Conservation (phyloP, 148 eudicot genomes). For the Cornus suecica region DNA sequence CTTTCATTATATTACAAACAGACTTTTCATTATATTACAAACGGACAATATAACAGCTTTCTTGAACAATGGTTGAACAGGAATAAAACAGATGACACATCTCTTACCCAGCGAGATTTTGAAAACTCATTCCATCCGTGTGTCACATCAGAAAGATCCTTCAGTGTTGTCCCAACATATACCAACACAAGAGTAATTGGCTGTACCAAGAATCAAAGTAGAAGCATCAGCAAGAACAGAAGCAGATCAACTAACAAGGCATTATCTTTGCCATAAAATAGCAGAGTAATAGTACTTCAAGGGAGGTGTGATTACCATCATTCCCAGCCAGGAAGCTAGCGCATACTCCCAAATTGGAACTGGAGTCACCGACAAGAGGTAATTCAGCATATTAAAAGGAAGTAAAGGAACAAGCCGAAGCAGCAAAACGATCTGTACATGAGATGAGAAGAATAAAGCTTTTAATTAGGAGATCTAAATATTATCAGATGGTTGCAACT, state of each 20-base stretch:
- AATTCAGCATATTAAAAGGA: constrained; percentile 90
- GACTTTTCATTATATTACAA: neutral
- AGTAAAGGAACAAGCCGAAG: constrained; percentile 92
- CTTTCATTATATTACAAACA: too few species aligned
- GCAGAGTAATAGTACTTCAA: constrained; percentile 1
- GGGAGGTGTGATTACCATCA: constrained; percentile 63
- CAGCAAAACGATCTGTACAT: constrained; percentile 79
- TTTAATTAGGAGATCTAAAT: neutral
- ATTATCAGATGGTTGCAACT: neutral
- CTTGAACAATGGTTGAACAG: neutral
- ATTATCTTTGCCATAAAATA: constrained; percentile 2
- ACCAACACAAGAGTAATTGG: constrained; percentile 81
- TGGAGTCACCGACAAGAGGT: constrained; percentile 91
- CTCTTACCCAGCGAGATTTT: constrained; percentile 69
- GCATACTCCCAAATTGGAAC: constrained; percentile 73
- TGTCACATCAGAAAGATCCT: constrained; percentile 84
- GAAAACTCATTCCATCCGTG: constrained; percentile 82
- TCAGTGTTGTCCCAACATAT: constrained; percentile 79
- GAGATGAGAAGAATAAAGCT: constrained; percentile 8
- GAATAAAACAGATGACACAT: constrained; percentile 6
- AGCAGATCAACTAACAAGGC: constrained; percentile 5
- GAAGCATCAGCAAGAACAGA: constrained; percentile 1
- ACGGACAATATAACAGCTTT: neutral
- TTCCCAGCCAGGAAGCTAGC: constrained; percentile 95
- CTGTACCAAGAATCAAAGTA: constrained; percentile 35